Percentiles rank a stretch among this genome's conserved stretches.
These are phyloP conservation scores for Collybia nuda DNA, from an alignment of 768 basidiomycete species.

Conservation along the genomic window DNA sequence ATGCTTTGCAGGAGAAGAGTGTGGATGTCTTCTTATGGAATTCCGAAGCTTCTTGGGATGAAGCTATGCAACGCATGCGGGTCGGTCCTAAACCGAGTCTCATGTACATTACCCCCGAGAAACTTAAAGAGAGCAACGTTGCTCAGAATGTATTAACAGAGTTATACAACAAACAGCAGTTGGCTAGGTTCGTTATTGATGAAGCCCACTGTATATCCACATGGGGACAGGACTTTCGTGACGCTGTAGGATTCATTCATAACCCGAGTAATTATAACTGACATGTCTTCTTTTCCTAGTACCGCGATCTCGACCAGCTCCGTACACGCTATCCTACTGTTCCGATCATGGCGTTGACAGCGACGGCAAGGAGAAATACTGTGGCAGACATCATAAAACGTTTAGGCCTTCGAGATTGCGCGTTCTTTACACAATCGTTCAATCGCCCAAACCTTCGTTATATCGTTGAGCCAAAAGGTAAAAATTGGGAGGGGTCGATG, in stretches of 20 bases:
- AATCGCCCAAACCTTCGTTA: conserved; percentile 93
- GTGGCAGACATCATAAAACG: conserved; percentile 76
- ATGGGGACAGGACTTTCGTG: conserved; percentile 94
- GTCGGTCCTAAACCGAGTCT: conserved; percentile 55
- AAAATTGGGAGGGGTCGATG: conserved; percentile 57
- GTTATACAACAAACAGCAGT: conserved; percentile 53
- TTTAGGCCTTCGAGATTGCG: conserved; percentile 59
- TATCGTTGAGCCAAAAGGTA: conserved; percentile 45
- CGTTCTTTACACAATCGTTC: conserved; percentile 78
- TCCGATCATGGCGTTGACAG: conserved; percentile 96
- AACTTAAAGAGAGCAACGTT: conserved; percentile 61
- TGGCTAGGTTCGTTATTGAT: conserved; percentile 93
- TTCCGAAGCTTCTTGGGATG: conserved; percentile 43
- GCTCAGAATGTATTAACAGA: conserved; percentile 54
- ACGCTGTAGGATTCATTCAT: conserved; percentile 51
- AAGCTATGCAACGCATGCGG: conserved; percentile 46
- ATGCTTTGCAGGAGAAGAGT: conserved; percentile 57
- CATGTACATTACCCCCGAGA: conserved; percentile 92
- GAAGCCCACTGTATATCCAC: conserved; percentile 94
- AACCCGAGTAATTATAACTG: not conserved
- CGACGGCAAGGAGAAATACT: conserved; percentile 82
- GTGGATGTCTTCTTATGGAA: conserved; percentile 74
- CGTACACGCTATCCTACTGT: conserved; percentile 74
- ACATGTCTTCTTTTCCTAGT: conserved; percentile 41
- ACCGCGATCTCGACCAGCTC: conserved; percentile 63